Conservation (phyloP, 2,329 filamentous ascomycete genomes). For the Rhytidhysteron rufulum region DNA sequence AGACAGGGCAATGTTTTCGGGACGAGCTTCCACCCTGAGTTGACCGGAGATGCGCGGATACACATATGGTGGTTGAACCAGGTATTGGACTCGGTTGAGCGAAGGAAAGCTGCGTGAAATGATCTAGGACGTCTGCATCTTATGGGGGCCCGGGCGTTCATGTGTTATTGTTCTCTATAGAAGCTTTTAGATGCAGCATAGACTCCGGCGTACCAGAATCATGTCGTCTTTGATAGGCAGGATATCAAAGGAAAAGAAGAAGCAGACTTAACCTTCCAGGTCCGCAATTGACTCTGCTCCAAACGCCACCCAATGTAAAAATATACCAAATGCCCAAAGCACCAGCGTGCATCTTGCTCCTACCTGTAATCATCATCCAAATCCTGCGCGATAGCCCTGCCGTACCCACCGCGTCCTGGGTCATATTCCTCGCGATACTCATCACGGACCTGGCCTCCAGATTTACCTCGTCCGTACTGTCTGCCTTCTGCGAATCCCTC, state of each 20-base stretch:
- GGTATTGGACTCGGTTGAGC: constrained; percentile 44
- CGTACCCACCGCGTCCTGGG: constrained; percentile 86
- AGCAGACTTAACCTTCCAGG: background rate
- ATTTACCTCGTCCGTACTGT: constrained; percentile 94
- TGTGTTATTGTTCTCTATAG: too few species aligned
- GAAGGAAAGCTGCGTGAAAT: constrained; percentile 25
- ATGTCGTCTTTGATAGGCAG: too few species aligned
- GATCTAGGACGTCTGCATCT: too few species aligned
- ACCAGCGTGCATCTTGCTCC: background rate
- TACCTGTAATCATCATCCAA: constrained; percentile 26
- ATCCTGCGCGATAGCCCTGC: constrained; percentile 70
- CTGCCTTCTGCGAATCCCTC: constrained; percentile 94
- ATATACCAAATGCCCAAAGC: too few species aligned
- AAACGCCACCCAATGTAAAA: constrained; percentile 11
- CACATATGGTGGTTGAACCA: constrained; percentile 90
- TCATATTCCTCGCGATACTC: constrained; percentile 98
- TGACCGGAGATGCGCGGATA: constrained; percentile 83
- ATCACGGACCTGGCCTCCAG: constrained; percentile 92
- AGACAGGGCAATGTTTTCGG: constrained; percentile 88
- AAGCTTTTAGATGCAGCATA: too few species aligned
- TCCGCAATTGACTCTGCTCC: constrained; percentile 6
- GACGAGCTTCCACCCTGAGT: constrained; percentile 91
- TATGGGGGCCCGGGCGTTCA: too few species aligned
- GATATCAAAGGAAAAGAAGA: background rate
- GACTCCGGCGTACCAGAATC: too few species aligned